Evolutionary conservation across 129 eudicot genomes (phyloP).

Genomic region (Flaveria brownii): DNA sequence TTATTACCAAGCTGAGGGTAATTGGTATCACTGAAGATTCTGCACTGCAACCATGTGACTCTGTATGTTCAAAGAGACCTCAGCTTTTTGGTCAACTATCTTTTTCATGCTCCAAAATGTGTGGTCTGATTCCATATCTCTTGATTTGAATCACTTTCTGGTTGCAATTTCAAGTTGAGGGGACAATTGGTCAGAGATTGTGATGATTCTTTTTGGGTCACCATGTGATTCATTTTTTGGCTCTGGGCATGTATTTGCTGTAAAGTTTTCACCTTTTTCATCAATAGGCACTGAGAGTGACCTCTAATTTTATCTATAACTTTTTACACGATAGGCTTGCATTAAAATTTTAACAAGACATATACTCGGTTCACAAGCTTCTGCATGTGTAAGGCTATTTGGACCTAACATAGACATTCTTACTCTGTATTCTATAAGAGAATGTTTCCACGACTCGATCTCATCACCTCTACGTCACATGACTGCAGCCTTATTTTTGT

Average conservation of each 20-base stretch:
- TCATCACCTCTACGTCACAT: too few relatives aligned
- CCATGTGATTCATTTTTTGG: constrained; percentile 35
- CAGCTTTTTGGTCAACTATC: constrained; percentile 16
- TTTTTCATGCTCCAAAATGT: constrained; percentile 15
- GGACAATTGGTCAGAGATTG: constrained; percentile 22
- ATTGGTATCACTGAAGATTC: constrained; percentile 9
- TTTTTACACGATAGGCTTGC: constrained; percentile 4
- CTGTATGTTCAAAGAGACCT: constrained; percentile 3
- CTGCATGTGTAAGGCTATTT: too few relatives aligned
- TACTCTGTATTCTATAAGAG: too few relatives aligned
- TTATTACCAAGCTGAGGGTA: constrained; percentile 21
- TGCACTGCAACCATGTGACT: constrained; percentile 4
- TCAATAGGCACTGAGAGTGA: constrained; percentile 6
- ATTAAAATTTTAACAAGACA: not conserved
- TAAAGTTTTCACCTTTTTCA: constrained; percentile 32
- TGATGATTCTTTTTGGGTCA: constrained; percentile 27
- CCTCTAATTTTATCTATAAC: constrained; percentile 2
- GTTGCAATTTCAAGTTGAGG: constrained; percentile 27
- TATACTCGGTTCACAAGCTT: too few relatives aligned
- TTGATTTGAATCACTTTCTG: constrained; percentile 23
- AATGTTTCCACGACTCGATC: too few relatives aligned
- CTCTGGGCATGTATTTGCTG: constrained; percentile 30
- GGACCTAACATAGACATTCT: too few relatives aligned
- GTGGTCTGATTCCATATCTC: constrained; percentile 21
- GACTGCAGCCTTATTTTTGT: too few relatives aligned